Base-by-base conservation (phyloP, 352 stramenopile species). In the Globisporangium solare region DNA sequence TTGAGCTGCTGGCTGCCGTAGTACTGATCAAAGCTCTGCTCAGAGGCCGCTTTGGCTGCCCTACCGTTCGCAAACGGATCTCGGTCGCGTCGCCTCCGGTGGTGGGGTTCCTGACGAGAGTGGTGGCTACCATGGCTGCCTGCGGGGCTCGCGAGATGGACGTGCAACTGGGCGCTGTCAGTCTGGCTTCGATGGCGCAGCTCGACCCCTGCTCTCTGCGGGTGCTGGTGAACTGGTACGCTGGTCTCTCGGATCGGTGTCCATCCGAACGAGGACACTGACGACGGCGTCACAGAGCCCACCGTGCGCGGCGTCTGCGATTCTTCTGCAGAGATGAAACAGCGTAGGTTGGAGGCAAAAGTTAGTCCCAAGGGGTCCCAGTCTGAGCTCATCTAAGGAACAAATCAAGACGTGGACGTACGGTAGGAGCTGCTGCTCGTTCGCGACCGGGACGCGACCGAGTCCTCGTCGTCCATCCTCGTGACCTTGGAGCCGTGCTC, bases 401-500 rank as follows among this genome's bases (percentile, higher is more conserved):
- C 17, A 24, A 24, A 45, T n/a, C n/a, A n/a, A 46, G 18, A n/a
- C 17, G 6, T 15, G 17, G 21, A 61, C 56, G 40, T 57, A 57
- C 56, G 35, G 39, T 10, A 58, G 3, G 49, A 54, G 6, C 49
- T 13, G 49, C 56, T 63, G 49, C 32, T 53, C 1, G 42, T 54
- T 31, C 56, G 40, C 22, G 49, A 63, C 8, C 48, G 56, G 13
- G 55, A 61, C 39, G 24, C 37, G 20, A 50, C 32, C 41, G 56
- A 57, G 27, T 58, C 56, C 49, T 63, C 56, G 21, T 63, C 48
- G 20, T 59, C 37, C 59, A 67, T 58, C 21, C 48, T 46, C 18
- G 58, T 63, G 47, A 70, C 31, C 24, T 67, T 68, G 35, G 62
- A 63, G 21, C 74, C 72, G 12, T 71, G 66, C 53, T 73, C 66